A percentile compares a stretch with the other conserved stretches of the same genome.
phyloP scores from a whole-genome alignment of 805 yeast genomes.

The Myxozyma neglecta region DNA sequence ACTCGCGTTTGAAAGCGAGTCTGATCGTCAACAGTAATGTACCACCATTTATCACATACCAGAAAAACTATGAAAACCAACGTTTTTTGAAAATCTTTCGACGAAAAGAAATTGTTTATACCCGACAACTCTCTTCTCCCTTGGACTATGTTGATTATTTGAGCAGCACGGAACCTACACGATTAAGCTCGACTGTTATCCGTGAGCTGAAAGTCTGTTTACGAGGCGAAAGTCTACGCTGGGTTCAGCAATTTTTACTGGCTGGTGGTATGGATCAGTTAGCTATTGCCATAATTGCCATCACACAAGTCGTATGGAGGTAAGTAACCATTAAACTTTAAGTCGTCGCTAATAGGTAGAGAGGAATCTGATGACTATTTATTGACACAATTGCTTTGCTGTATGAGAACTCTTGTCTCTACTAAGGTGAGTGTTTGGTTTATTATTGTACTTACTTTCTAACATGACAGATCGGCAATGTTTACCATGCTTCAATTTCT shows the following conservation, averaged over 20 bases:
- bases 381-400: conserved; percentile 11
- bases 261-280: conserved; percentile 17
- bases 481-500: conserved; percentile 8
- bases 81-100: background rate
- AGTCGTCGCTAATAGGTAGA: conserved; percentile 7
- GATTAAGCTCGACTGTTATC: background rate
- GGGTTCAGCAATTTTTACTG: conserved; percentile 15
- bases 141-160: conserved; percentile 23
- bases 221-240: conserved; percentile 13
- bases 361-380: conserved; percentile 20
- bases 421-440: conserved; percentile 7
- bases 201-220: conserved; percentile 9
- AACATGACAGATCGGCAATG: conserved; percentile 9
- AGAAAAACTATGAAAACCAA: background rate
- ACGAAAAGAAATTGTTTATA: background rate
- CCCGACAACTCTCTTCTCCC: background rate
- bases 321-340: background rate
- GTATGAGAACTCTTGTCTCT: conserved; percentile 9
- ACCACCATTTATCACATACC: background rate
- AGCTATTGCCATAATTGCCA: background rate
- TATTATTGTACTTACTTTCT: background rate
- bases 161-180: background rate
- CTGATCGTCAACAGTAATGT: background rate
- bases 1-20: background rate
- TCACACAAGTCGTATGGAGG: conserved; percentile 15